Evolutionary conservation across 2,329 filamentous ascomycete species (phyloP).

Genomic region (Sphaceloma murrayae): DNA sequence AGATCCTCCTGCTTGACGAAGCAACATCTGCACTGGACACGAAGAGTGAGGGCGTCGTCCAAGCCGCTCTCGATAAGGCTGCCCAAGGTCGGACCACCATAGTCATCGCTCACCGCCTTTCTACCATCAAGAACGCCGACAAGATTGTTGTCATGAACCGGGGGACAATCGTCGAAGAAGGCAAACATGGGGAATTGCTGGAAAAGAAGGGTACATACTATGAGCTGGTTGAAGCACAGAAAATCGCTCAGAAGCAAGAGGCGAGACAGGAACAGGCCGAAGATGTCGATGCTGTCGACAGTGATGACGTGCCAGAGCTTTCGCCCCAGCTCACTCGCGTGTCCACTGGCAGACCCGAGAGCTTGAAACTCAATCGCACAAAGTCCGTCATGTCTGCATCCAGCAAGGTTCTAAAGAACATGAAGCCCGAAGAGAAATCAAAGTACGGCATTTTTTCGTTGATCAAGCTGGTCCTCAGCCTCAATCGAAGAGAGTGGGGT

Average conservation of each 20-base stretch:
- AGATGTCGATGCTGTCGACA: slow-evolving; percentile 21
- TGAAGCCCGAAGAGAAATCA: slow-evolving; percentile 34
- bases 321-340: slow-evolving; percentile 20
- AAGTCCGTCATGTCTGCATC: slow-evolving; percentile 51
- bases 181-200: slow-evolving; percentile 72
- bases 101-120: slow-evolving; percentile 88
- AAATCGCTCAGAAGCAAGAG: slow-evolving; percentile 56
- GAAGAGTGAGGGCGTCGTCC: slow-evolving; percentile 87
- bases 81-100: slow-evolving; percentile 85
- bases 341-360: slow-evolving; percentile 46
- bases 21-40: slow-evolving; percentile 91
- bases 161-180: slow-evolving; percentile 85
- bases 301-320: slow-evolving; percentile 23
- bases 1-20: slow-evolving; percentile 86
- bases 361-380: slow-evolving; percentile 50
- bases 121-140: slow-evolving; percentile 86
- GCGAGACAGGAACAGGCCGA: slow-evolving; percentile 28
- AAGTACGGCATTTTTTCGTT: slow-evolving; percentile 66
- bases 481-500: slow-evolving; percentile 64
- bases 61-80: slow-evolving; percentile 81
- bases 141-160: slow-evolving; percentile 90
- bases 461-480: slow-evolving; percentile 67
- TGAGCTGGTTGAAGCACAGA: slow-evolving; percentile 79
- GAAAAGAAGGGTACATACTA: slow-evolving; percentile 64
- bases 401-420: slow-evolving; percentile 57